Conservation (phyloP, 352 stramenopile species). For the Phytophthora sp. region DNA sequence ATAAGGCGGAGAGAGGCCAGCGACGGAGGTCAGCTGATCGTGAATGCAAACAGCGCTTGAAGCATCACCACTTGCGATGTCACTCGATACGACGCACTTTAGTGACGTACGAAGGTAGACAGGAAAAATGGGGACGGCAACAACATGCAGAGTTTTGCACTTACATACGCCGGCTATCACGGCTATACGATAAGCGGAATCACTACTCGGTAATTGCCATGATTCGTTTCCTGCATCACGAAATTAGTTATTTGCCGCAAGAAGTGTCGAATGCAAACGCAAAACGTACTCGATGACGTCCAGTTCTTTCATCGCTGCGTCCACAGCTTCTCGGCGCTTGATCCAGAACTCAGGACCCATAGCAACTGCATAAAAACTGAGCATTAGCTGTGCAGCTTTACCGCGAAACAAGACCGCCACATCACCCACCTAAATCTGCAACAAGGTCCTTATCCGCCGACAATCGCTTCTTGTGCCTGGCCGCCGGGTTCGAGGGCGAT, state of each 20-base stretch:
- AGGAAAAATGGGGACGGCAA: not conserved
- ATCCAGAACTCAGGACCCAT: constrained; percentile 48
- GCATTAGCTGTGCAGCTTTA: constrained; percentile 2
- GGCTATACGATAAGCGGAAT: not conserved
- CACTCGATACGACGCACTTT: too few relatives aligned
- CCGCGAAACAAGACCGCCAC: not conserved
- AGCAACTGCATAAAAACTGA: constrained; percentile 19
- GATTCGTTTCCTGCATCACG: constrained; percentile 26
- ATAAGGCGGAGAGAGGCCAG: constrained; percentile 17
- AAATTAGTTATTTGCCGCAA: too few relatives aligned
- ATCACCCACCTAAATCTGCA: constrained; percentile 18
- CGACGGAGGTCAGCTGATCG: not conserved
- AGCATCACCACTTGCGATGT: constrained; percentile 16
- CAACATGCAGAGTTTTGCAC: not conserved
- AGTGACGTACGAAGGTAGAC: not conserved
- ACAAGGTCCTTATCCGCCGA: constrained; percentile 3
- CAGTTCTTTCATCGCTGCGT: constrained; percentile 38
- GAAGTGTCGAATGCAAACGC: too few relatives aligned
- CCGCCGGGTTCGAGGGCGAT: constrained; percentile 9
- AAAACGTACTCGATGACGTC: constrained; percentile 49
- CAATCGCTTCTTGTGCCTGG: constrained; percentile 5
- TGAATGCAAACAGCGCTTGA: constrained; percentile 20
- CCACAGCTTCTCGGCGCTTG: constrained; percentile 36
- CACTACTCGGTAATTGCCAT: constrained; percentile 19
- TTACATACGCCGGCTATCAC: not conserved